Percentiles rank a stretch among this genome's conserved stretches.
Conservation (phyloP, 495 filamentous ascomycete species). For the Neurospora sp. region DNA sequence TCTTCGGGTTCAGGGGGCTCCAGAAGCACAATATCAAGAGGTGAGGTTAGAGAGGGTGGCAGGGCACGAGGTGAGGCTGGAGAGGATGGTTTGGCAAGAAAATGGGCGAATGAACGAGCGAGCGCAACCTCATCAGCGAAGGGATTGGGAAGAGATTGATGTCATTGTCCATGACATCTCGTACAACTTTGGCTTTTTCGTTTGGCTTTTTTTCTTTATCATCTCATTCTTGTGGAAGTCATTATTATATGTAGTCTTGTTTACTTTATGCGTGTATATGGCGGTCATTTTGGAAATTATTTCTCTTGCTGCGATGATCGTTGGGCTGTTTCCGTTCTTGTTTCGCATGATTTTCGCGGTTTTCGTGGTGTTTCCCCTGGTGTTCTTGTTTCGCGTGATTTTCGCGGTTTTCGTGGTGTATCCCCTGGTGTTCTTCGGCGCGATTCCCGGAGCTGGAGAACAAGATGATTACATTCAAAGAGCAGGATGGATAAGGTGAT, state of each 20-base stretch:
- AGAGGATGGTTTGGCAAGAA: background rate
- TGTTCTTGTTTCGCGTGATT: background rate
- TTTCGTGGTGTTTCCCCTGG: background rate
- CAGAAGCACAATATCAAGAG: background rate
- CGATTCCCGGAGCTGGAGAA: too few relatives aligned
- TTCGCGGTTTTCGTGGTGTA: background rate
- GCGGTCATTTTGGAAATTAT: background rate
- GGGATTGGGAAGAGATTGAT: background rate
- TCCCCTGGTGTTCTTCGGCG: background rate
- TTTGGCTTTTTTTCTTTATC: background rate
- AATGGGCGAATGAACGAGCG: background rate
- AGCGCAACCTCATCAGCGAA: background rate
- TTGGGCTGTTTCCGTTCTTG: background rate
- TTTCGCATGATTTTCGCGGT: background rate
- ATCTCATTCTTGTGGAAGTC: background rate
- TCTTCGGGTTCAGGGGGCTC: background rate
- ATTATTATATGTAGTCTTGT: background rate
- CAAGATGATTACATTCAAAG: too few relatives aligned
- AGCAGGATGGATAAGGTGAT: too few relatives aligned
- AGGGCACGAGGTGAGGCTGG: background rate
- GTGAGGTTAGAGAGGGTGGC: background rate
- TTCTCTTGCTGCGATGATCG: background rate
- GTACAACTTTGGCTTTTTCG: background rate
- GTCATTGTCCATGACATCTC: background rate
- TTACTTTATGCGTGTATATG: background rate